Evolutionary conservation across 2,329 filamentous ascomycete species (phyloP), one percentile per base, ranked within the genome.

Genomic region (Colletotrichum orchidophilum): DNA sequence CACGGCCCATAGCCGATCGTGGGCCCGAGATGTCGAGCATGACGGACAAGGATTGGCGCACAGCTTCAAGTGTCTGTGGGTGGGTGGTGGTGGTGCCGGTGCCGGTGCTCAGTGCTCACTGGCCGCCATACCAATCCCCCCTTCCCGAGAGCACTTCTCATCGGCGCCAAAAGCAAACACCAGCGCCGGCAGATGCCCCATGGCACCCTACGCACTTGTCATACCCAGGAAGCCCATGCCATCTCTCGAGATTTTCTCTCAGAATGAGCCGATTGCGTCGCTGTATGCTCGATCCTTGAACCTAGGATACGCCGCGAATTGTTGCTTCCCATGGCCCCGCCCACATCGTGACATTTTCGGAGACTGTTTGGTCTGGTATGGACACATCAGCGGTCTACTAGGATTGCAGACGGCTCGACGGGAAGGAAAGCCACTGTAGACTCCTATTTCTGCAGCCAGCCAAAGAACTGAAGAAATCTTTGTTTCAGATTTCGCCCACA

Each of bases 401-500:
- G 52, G 13, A 27, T 42, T 35, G n/a, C 13, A 24, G 57, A 39
- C 52, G 57, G 64, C 64, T 69, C 15, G 64, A 60, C 69, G 69
- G 65, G 65, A 69, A 71, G 52, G 50, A 53, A 29, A 59, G 65
- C 64, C 69, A 71, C 69, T 54, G 46, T 53, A 70, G 46, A 60
- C 59, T 72, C 60, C 59, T 55, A 26, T 55, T 46, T 58, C 66
- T 70, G 66, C 60, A 70, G 65, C 59, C 55, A 63, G 69, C 66
- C 69, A 70, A 57, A 57, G 27, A 31, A 46, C 33, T 39, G 59
- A 70, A 70, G 55, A 71, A 60, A 26, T 46, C 35, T 68, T 68
- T 72, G 69, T 72, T 72, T 70, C 66, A 70, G 69, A 70, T 72
- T 55, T 70, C 33, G 57, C 52, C 68, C 52, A 50, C 63, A 67